phyloP scores from a whole-genome alignment of 805 yeast species.

The Diddensiella santjacobensis region DNA sequence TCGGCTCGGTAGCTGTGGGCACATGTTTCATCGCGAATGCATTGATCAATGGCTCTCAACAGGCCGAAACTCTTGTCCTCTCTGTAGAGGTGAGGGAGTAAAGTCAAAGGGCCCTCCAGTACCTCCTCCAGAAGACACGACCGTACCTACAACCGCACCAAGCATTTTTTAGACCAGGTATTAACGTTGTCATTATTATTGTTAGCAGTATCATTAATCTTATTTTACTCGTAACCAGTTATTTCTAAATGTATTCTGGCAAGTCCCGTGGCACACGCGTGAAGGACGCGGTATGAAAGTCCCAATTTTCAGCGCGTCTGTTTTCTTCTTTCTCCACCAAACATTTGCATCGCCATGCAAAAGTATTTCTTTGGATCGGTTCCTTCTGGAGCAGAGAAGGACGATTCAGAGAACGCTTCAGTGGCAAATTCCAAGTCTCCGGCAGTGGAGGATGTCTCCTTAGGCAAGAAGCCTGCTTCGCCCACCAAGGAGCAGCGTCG shows the following conservation, averaged over 20 bases:
- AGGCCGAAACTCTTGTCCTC: slow-evolving; percentile 55
- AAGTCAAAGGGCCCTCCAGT: slow-evolving; percentile 4
- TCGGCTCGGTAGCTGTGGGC: slow-evolving; percentile 43
- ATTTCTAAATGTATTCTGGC: too few relatives aligned
- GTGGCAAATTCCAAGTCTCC: neutral
- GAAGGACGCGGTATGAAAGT: too few relatives aligned
- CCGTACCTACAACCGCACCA: neutral
- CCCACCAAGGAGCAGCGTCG: neutral
- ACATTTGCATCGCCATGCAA: slow-evolving; percentile 9
- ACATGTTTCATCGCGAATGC: slow-evolving; percentile 52
- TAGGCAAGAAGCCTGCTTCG: neutral
- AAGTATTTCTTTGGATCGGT: slow-evolving; percentile 11
- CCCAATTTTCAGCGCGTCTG: neutral
- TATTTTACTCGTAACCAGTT: too few relatives aligned
- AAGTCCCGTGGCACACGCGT: too few relatives aligned
- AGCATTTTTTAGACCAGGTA: neutral
- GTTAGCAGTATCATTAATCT: too few relatives aligned
- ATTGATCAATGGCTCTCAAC: slow-evolving; percentile 55
- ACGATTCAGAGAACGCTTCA: neutral
- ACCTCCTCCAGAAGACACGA: neutral
- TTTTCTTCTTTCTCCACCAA: too few relatives aligned
- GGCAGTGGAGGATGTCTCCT: neutral
- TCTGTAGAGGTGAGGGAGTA: slow-evolving; percentile 49
- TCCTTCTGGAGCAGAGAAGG: slow-evolving; percentile 12
- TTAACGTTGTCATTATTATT: too few relatives aligned